Base-by-base conservation (phyloP, 2,329 filamentous ascomycete genomes). In the Dothidotthia symphoricarpi region DNA sequence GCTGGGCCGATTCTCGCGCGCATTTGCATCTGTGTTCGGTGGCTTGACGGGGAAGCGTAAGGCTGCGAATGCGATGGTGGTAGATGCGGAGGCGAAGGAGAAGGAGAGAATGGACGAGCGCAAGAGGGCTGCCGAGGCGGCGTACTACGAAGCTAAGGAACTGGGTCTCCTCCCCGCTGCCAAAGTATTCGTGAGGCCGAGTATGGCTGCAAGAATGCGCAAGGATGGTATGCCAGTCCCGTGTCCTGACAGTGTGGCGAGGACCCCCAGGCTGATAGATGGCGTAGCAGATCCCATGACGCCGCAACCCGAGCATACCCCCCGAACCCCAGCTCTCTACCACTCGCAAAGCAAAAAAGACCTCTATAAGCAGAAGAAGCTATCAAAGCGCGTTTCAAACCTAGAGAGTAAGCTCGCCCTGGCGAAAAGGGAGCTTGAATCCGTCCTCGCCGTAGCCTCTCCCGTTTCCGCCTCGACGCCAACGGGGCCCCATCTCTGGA, bases 331-430 rank as follows among this genome's bases (percentile, higher is more conserved):
- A 1, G 45, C 49, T 5, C 56, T 77, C 24, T 71, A 70, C 40
- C 70, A 68, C 27, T 69, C 74, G 16, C 70, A 71, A 3, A 80
- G 76, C 2, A 76, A 75, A 51, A 76, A 74, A 49, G 79, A 82
- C 35, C 63, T 82, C 5, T 68, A 74, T 33, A 75, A 73, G 51
- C 76, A 82, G 50, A 69, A 74, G 41, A 80, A 78, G 45, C 64
- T 83, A 22, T 67, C 72, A 27, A 81, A 80, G 63, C 73, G 77
- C 35, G 78, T 83, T 19, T 81, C 77, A 47, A 74, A 82, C 47
- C 70, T 83, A 10, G 80, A 83, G 50, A 59, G 68, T 10, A 81
- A 82, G 55, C 70, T 83, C 19, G 67, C 76, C 12, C 69, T 71
- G 24, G 78, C 78, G 7, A 71, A 77, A 24, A 70, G 70, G 32